A percentile compares a stretch with the other conserved stretches of the same genome.
Conservation (phyloP, 1,139 yeast genomes). For the Diutina sp. region DNA sequence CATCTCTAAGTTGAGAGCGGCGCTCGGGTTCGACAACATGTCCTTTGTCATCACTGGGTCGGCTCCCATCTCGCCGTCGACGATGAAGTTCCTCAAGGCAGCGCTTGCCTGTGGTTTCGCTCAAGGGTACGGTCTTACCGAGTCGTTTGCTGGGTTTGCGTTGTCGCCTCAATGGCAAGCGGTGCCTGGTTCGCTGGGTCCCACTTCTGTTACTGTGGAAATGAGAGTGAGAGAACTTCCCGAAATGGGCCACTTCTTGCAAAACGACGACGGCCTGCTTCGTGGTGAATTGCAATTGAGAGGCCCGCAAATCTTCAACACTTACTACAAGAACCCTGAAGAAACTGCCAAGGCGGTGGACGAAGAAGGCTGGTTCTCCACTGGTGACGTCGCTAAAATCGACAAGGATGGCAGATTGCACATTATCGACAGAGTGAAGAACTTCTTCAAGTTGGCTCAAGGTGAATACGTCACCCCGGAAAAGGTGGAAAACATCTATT, state of each 20-base stretch:
- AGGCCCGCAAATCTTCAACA: slow-evolving; percentile 7
- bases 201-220: slow-evolving; percentile 40
- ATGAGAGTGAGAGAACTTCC: slow-evolving; percentile 54
- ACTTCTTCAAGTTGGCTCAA: slow-evolving; percentile 10
- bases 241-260: slow-evolving; percentile 45
- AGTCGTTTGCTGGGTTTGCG: slow-evolving; percentile 54
- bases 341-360: slow-evolving; percentile 17
- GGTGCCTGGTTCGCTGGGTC: slow-evolving; percentile 31
- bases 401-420: slow-evolving; percentile 7
- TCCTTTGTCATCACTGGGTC: slow-evolving; percentile 35
- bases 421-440: slow-evolving; percentile 9
- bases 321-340: slow-evolving; percentile 12
- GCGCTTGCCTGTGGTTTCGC: slow-evolving; percentile 43
- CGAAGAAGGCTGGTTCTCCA: slow-evolving; percentile 9
- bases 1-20: slow-evolving; percentile 2
- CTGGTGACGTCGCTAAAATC: slow-evolving; percentile 9
- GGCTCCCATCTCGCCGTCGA: slow-evolving; percentile 58
- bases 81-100: slow-evolving; percentile 49
- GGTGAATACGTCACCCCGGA: slow-evolving; percentile 10
- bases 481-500: slow-evolving; percentile 8
- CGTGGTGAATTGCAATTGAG: slow-evolving; percentile 11
- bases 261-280: slow-evolving; percentile 11
- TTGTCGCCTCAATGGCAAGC: slow-evolving; percentile 25
- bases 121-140: slow-evolving; percentile 76
- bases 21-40: slow-evolving; percentile 9